A percentile compares a stretch with the other conserved stretches of the same genome.
These are phyloP conservation scores for Gentiana dahurica DNA, from an alignment of 257 asterid genomes.

Conservation along the genomic window DNA sequence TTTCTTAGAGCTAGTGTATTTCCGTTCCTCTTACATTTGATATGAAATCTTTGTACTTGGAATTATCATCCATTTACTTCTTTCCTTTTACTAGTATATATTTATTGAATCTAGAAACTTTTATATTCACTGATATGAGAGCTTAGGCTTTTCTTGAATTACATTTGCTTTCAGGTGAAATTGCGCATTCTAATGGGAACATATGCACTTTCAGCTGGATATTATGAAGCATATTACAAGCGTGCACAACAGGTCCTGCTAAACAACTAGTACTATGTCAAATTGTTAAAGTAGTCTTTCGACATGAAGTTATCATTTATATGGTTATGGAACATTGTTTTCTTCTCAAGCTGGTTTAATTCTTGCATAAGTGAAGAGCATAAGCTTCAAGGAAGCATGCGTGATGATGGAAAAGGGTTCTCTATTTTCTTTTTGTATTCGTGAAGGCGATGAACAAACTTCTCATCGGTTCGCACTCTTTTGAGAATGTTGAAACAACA, in stretches of 20 bases:
- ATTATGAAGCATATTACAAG: conserved; percentile 96
- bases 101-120: background rate
- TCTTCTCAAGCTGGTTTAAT: too few species aligned
- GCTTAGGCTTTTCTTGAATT: background rate
- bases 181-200: conserved; percentile 97
- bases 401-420: too few species aligned
- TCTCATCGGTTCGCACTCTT: too few species aligned
- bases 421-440: too few species aligned
- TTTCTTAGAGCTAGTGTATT: background rate
- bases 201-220: conserved; percentile 98
- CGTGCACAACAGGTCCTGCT: conserved; percentile 86
- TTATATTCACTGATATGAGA: background rate
- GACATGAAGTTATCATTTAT: too few species aligned
- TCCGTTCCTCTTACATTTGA: background rate
- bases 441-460: too few species aligned
- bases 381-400: too few species aligned
- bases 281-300: background rate
- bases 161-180: conserved; percentile 54
- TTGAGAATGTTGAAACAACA: too few species aligned
- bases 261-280: background rate
- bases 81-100: too few species aligned
- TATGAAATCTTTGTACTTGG: background rate
- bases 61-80: too few species aligned
- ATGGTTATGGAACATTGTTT: too few species aligned
- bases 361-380: too few species aligned